A percentile compares a stretch with the other conserved stretches of the same genome.
Conservation (phyloP, 2,329 filamentous ascomycete species). For the Alternaria gaisen region DNA sequence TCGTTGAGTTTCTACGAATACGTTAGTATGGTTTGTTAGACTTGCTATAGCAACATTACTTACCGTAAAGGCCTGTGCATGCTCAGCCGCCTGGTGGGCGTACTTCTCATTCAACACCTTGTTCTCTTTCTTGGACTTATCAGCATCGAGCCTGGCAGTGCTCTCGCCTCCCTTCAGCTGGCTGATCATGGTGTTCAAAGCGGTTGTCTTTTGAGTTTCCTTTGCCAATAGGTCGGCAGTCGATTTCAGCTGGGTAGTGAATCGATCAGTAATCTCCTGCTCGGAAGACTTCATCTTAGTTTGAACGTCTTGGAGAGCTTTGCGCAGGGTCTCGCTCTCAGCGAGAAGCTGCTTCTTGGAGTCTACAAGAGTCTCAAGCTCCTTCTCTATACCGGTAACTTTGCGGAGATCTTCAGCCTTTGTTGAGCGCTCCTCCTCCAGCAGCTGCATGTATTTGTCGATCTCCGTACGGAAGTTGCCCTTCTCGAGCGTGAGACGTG, state of each 20-base stretch:
- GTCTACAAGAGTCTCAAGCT: constrained; percentile 22
- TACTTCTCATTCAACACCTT: constrained; percentile 32
- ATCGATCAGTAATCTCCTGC: constrained; percentile 24
- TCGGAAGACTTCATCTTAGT: constrained; percentile 26
- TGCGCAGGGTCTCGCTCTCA: constrained; percentile 29
- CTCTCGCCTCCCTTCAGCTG: constrained; percentile 21
- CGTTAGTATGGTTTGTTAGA: background rate
- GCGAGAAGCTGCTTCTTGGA: constrained; percentile 28
- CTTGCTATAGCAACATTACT: background rate
- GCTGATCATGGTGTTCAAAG: constrained; percentile 25
- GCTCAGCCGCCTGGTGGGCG: constrained; percentile 31
- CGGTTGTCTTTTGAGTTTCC: constrained; percentile 27
- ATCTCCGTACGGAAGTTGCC: constrained; percentile 40
- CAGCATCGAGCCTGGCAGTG: constrained; percentile 23
- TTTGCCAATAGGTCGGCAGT: constrained; percentile 29
- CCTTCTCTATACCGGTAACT: constrained; percentile 22
- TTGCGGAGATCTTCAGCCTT: constrained; percentile 20
- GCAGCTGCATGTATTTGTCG: constrained; percentile 25
- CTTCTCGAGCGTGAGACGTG: constrained; percentile 42
- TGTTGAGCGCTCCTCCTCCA: constrained; percentile 20
- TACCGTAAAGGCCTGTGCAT: constrained; percentile 32
- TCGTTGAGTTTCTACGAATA: constrained; percentile 21
- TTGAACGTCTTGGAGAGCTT: constrained; percentile 21
- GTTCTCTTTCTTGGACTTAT: constrained; percentile 31
- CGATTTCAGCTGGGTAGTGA: constrained; percentile 27